Evolutionary conservation across 768 basidiomycete genomes (phyloP).

Genomic region (Russula earlei): DNA sequence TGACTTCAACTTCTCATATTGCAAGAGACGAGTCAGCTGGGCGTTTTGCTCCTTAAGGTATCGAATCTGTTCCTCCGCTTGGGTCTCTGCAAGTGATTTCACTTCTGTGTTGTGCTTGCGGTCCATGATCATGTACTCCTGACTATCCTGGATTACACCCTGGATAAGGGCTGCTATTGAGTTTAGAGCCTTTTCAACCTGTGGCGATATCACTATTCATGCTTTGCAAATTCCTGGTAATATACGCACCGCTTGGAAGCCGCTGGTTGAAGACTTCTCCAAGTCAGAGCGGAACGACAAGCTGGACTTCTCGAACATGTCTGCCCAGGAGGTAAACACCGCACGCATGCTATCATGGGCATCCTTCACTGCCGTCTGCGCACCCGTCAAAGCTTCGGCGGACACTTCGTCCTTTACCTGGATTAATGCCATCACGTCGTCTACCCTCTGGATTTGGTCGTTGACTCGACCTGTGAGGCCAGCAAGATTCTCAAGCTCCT

Average conservation of each 20-base stretch:
- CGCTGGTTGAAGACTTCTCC: slow-evolving; percentile 34
- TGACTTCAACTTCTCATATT: slow-evolving; percentile 55
- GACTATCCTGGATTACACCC: slow-evolving; percentile 45
- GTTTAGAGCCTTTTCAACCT: slow-evolving; percentile 51
- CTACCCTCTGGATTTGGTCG: slow-evolving; percentile 46
- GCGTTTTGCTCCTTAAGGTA: slow-evolving; percentile 66
- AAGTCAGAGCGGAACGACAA: slow-evolving; percentile 40
- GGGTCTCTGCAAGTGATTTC: slow-evolving; percentile 38
- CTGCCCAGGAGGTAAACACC: slow-evolving; percentile 47
- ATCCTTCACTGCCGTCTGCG: slow-evolving; percentile 43
- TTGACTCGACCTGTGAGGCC: slow-evolving; percentile 45
- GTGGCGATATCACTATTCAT: neutral
- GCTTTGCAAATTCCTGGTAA: neutral
- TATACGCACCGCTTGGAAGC: slow-evolving; percentile 36
- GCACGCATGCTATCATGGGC: slow-evolving; percentile 44
- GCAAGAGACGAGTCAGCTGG: slow-evolving; percentile 48
- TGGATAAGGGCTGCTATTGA: slow-evolving; percentile 53
- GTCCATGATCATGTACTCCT: slow-evolving; percentile 48
- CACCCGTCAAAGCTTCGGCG: slow-evolving; percentile 38
- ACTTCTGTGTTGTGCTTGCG: slow-evolving; percentile 41
- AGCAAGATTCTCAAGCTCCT: slow-evolving; percentile 46
- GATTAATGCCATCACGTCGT: slow-evolving; percentile 43
- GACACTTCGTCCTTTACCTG: slow-evolving; percentile 48
- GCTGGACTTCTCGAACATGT: slow-evolving; percentile 40
- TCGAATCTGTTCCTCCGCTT: slow-evolving; percentile 43